Evolutionary conservation across 2,329 filamentous ascomycete species (phyloP), one percentile per base, ranked within the genome.

Genomic region (Madurella mycetomatis): DNA sequence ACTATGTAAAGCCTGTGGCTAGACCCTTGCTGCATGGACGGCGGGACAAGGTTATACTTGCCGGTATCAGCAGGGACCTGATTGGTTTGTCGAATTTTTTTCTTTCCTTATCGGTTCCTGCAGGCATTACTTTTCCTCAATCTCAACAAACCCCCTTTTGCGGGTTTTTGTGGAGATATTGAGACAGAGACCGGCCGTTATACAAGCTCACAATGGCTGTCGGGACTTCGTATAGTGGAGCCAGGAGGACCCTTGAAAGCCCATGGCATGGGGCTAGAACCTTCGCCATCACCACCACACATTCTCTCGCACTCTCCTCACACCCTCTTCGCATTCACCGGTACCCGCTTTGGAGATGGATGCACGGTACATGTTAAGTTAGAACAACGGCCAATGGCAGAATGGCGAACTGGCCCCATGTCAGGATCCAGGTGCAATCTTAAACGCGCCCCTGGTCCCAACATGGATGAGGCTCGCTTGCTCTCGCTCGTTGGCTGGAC

Each of bases 401-500:
- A 37, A 37, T 12, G 9, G 4, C 11, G 9, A 37, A 37, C 13
- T 9, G 34, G 2, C 34, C 34, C 34, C 13, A 37, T 16, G 31
- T 41, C 50, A 39, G 43, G 42, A 49, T 53, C 47, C 50, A 31
- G 49, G 17, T 30, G 48, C 49, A 58, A 56, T 56, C 54, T 56
- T 55, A 55, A 53, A 43, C 39, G 18, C 15, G 13, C 13, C 39
- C 37, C 49, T 34, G 17, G 42, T 39, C 43, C 40, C 32, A 32
- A 49, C 52, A 60, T 55, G 57, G 55, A 56, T 54, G 30, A 47
- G 19, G 39, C 45, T 55, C 50, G 41, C 41, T 53, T 54, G 51
- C 25, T 30, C 42, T 13, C 19, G 18, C 18, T 13, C 42, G 15
- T 44, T 31, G 18, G 42, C 42, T n/a, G 12, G 42, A 44, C 19